Evolutionary conservation across 352 stramenopile species (phyloP).

Genomic region (Globisporangium okanoganense): DNA sequence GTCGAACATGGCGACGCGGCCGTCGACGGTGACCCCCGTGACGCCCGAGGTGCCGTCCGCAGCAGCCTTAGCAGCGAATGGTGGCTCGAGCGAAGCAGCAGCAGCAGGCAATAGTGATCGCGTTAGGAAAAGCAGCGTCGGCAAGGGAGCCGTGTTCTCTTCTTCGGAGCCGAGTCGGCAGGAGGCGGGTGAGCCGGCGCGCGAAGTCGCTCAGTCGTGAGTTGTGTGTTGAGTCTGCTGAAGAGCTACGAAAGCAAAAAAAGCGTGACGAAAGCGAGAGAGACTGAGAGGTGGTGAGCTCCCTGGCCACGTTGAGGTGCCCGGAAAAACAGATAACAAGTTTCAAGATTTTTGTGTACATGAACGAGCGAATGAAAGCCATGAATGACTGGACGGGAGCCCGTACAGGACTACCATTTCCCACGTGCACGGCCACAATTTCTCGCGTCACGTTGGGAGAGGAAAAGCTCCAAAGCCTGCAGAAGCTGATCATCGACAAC

Average conservation of each 20-base stretch:
- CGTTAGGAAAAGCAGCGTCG: conserved; percentile 14
- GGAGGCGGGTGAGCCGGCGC: conserved; percentile 42
- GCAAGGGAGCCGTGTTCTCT: conserved; percentile 11
- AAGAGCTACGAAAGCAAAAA: background rate
- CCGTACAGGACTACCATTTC: too few species aligned
- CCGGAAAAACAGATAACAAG: background rate
- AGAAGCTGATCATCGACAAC: too few species aligned
- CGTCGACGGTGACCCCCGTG: conserved; percentile 31
- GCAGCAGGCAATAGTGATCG: background rate
- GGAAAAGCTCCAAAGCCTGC: too few species aligned
- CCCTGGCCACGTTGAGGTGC: too few species aligned
- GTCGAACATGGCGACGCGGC: conserved; percentile 17
- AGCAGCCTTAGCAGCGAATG: conserved; percentile 1
- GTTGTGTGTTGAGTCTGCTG: background rate
- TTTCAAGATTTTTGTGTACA: conserved; percentile 7
- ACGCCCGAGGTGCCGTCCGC: conserved; percentile 25
- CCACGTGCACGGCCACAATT: too few species aligned
- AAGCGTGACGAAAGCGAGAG: background rate
- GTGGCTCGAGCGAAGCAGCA: background rate
- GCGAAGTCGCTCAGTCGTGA: conserved; percentile 25
- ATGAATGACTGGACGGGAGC: too few species aligned
- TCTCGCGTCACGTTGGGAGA: too few species aligned
- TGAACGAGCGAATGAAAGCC: background rate
- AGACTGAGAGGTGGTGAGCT: too few species aligned
- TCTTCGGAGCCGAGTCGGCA: conserved; percentile 27